These are phyloP conservation scores for Cinnamomum chago DNA, from an alignment of 164 flowering plant genomes.

Conservation along the genomic window DNA sequence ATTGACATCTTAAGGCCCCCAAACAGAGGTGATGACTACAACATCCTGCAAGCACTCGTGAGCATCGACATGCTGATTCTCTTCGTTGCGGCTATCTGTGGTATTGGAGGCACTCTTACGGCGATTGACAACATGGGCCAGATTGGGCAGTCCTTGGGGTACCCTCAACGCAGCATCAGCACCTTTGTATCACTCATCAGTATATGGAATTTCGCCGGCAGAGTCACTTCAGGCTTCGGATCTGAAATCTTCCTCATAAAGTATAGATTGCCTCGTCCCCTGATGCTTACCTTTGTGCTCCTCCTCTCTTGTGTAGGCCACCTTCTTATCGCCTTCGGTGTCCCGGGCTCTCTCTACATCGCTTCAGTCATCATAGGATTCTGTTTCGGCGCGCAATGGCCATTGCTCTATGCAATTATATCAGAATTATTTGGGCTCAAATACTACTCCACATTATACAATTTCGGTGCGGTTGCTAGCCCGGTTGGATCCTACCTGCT, in stretches of 20 bases:
- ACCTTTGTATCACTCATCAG: slow-evolving; percentile 61
- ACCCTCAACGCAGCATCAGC: slow-evolving; percentile 31
- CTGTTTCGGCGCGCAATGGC: slow-evolving; percentile 55
- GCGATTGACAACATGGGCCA: slow-evolving; percentile 64
- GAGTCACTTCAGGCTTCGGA: slow-evolving; percentile 41
- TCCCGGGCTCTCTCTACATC: slow-evolving; percentile 37
- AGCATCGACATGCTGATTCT: slow-evolving; percentile 55
- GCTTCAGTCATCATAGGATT: slow-evolving; percentile 55
- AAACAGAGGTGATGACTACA: slow-evolving; percentile 54
- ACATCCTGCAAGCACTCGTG: slow-evolving; percentile 53
- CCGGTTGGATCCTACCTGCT: slow-evolving; percentile 52
- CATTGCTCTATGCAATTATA: slow-evolving; percentile 46
- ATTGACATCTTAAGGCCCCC: slow-evolving; percentile 33
- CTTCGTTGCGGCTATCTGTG: slow-evolving; percentile 44
- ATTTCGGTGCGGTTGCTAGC: slow-evolving; percentile 47
- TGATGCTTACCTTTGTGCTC: slow-evolving; percentile 39
- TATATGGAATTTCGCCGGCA: slow-evolving; percentile 55
- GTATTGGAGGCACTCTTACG: slow-evolving; percentile 51
- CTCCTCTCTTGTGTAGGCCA: slow-evolving; percentile 45
- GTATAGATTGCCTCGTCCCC: slow-evolving; percentile 49
- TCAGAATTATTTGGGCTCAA: slow-evolving; percentile 65
- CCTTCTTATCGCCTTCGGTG: slow-evolving; percentile 45
- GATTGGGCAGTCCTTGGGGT: slow-evolving; percentile 45
- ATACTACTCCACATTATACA: slow-evolving; percentile 57
- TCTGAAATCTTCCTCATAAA: slow-evolving; percentile 41